Evolutionary conservation across 1,284 basidiomycete species (phyloP), one percentile per base, ranked within the genome.

Genomic region (Coriolopsis trogii): DNA sequence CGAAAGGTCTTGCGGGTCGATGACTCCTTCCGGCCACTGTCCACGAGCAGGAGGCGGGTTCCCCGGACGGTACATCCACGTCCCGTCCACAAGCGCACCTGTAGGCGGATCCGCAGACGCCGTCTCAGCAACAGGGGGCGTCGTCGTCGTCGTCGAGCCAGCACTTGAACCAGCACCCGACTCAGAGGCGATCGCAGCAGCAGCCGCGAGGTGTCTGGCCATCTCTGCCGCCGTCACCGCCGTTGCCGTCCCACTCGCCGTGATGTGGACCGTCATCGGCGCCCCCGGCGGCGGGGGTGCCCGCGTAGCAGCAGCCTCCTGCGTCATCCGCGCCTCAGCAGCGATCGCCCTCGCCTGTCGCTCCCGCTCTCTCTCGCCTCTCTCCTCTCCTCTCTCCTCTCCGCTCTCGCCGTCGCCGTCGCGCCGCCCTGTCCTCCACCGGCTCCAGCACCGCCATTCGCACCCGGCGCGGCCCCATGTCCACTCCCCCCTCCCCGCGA

Each of bases 351-450:
- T 48, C 30, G 58, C 58, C 33, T 52, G 49, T 33, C 63, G 41
- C 23, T 63, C 62, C 29, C 63, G 60, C 38, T 67, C 66, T 15
- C 33, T n/a, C 33, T 63, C 62, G 25, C 63, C 63, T 13, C 59
- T 34, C 66, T 65, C 7, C 66, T 61, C 15, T 60, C 60, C 26
- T 63, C 63, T 13, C 66, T 46, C 20, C 66, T 51, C 48, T 66
- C 66, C 15, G 56, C 56, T 12, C 66, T 62, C 0, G 51, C 61
- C 9, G 43, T n/a, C n/a, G n/a, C n/a, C n/a, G n/a, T n/a, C 26
- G 6, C 44, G 37, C n/a, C 15, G 28, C 47, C 13, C 24, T 40
- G 21, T 9, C 16, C 33, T n/a, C 39, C 46, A 2, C 38, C 38
- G 1, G 33, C 30, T 1, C 43, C 43, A 10, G 41, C 21, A 16